phyloP scores from a whole-genome alignment of 2,329 filamentous ascomycete genomes.

The Colletotrichum endophyticum region DNA sequence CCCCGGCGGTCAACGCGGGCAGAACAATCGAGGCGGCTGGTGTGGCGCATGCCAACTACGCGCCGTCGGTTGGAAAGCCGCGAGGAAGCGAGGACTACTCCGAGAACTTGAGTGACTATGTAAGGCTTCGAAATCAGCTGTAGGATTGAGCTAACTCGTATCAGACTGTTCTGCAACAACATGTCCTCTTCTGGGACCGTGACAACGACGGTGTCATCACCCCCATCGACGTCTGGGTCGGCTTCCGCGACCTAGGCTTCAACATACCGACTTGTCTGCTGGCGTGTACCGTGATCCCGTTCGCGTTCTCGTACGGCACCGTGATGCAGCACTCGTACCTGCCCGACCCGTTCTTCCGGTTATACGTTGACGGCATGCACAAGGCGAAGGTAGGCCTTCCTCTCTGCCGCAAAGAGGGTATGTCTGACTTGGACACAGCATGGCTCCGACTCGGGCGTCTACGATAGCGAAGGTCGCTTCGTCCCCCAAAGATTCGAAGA shows the following conservation, averaged over 20 bases:
- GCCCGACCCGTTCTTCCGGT: conserved; percentile 35
- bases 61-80: not conserved
- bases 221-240: conserved; percentile 37
- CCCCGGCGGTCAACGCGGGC: not conserved
- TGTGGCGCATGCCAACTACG: conserved; percentile 1
- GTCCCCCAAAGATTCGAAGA: conserved; percentile 52
- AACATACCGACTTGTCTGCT: conserved; percentile 38
- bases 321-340: conserved; percentile 33
- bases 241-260: conserved; percentile 42
- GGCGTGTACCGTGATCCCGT: conserved; percentile 38
- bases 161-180: conserved; percentile 29
- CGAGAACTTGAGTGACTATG: not conserved
- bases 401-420: too few species aligned
- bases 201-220: conserved; percentile 40
- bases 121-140: not conserved
- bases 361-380: conserved; percentile 38
- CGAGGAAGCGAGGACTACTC: not conserved
- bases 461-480: conserved; percentile 50
- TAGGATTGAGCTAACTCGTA: too few species aligned
- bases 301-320: conserved; percentile 48
- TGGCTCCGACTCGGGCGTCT: conserved; percentile 46
- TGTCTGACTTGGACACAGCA: conserved; percentile 31
- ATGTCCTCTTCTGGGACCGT: conserved; percentile 44
- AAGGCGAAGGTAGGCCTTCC: conserved; percentile 35
- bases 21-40: not conserved